phyloP scores from a whole-genome alignment of 2,329 filamentous ascomycete species.

The Phialocephala subalpina region DNA sequence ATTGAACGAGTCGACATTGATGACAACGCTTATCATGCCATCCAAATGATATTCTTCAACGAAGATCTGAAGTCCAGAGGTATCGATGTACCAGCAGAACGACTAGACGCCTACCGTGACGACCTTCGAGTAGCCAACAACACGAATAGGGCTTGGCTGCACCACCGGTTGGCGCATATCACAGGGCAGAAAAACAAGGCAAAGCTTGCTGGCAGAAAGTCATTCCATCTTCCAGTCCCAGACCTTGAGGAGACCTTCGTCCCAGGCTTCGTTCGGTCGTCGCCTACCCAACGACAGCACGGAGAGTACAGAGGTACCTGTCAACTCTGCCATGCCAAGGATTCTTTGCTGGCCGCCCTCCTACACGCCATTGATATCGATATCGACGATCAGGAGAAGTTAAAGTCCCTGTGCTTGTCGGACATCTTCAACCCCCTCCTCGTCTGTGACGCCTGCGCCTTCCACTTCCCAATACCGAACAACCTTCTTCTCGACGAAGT shows the following conservation, averaged over 20 bases:
- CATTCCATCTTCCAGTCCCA: neutral
- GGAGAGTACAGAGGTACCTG: neutral
- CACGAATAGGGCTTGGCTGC: neutral
- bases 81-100: neutral
- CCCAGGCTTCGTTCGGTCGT: neutral
- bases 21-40: neutral
- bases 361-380: neutral
- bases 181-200: neutral
- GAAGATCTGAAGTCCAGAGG: neutral
- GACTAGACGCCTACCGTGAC: neutral
- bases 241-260: neutral
- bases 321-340: neutral
- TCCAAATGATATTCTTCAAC: neutral
- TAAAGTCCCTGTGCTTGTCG: neutral
- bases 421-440: neutral
- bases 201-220: neutral
- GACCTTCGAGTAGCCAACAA: neutral
- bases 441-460: neutral
- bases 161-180: neutral
- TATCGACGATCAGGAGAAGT: neutral
- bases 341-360: neutral
- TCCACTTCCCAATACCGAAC: neutral
- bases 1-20: neutral
- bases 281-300: neutral
- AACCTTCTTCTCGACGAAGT: neutral